Base-by-base conservation (phyloP, 1,284 basidiomycete species). In the Takashimella koratensis region DNA sequence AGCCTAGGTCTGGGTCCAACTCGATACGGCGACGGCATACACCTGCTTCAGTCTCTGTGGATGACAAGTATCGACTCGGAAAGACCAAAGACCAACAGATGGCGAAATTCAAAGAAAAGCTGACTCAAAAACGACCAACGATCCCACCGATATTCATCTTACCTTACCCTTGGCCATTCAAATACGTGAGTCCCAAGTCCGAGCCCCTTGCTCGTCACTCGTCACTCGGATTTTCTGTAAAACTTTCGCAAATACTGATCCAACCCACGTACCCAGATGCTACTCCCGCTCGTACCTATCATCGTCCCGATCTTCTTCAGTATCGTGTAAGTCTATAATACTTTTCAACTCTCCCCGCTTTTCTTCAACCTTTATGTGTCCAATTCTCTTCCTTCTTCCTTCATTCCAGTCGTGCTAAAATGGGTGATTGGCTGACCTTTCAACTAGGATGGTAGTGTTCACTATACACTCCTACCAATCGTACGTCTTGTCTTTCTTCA, bases 111-210 rank as follows among this genome's bases (percentile, higher is more conserved):
- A n/a, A n/a, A n/a, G n/a, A n/a, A n/a, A n/a, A n/a, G n/a, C n/a
- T n/a, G n/a, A n/a, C n/a, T n/a, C 22, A 11, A 10, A 41, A 47
- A 16, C 49, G 60, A 39, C 67, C 64, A 30, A 41, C 44, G 13
- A 45, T 70, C 20, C 72, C 72, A 4, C 69, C 68, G 1, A 40
- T 69, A 24, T 64, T 73, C 42, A 59, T 65, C 46, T 48, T 68
- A 3, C 59, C 57, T 2, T 56, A 57, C 13, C 59, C 56, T 5
- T 63, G 57, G 41, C 64, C 67, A 3, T 62, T 72, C 42, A 64
- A 64, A 41, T 70, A 71, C 56, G 70, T 73, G 51, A 59, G 66
- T 60, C 5, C n/a, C n/a, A n/a, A n/a, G n/a, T n/a, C n/a, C n/a
- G n/a, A n/a, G n/a, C n/a, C n/a, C n/a, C n/a, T n/a, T n/a, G n/a